These are phyloP conservation scores for Stephanodiscus minutulus DNA, from an alignment of 108 stramenopile genomes.

Conservation along the genomic window DNA sequence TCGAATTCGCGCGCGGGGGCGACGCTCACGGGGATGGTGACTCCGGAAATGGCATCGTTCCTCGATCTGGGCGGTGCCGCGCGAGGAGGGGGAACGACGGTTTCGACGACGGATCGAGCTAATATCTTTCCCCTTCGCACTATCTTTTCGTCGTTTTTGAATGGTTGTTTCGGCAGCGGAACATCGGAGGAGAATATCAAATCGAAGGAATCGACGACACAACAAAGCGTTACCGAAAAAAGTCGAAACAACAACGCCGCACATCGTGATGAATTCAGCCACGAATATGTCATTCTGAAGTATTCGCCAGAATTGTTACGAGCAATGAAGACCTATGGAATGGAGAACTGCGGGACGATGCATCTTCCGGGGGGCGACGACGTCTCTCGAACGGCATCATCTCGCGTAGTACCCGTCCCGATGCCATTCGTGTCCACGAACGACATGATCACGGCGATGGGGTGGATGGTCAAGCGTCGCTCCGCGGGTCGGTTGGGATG, in stretches of 20 bases:
- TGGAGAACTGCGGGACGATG: slow-evolving; percentile 26
- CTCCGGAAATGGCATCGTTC: slow-evolving; percentile 16
- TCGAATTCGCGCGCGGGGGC: slow-evolving; percentile 31
- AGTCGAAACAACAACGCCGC: neutral
- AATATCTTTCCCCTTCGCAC: neutral
- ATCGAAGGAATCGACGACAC: neutral
- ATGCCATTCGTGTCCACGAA: slow-evolving; percentile 39
- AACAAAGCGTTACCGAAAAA: too few species aligned
- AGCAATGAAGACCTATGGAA: slow-evolving; percentile 40
- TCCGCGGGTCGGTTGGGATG: slow-evolving; percentile 14
- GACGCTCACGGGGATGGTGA: slow-evolving; percentile 40
- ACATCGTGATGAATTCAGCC: slow-evolving; percentile 2
- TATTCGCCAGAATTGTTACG: slow-evolving; percentile 22
- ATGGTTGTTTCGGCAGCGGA: neutral
- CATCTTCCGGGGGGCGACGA: too few species aligned
- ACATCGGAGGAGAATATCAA: neutral
- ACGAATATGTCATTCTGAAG: slow-evolving; percentile 31
- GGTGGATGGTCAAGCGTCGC: slow-evolving; percentile 40
- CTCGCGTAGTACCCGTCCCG: neutral
- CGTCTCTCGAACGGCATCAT: neutral
- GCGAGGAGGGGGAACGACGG: neutral
- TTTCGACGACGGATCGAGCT: too few species aligned
- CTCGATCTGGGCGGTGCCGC: slow-evolving; percentile 14
- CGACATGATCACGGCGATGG: slow-evolving; percentile 45
- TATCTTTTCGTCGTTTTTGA: neutral